A percentile compares a stretch with the other conserved stretches of the same genome.
Conservation (phyloP, 768 basidiomycete species). For the Pisolithus marmoratus region DNA sequence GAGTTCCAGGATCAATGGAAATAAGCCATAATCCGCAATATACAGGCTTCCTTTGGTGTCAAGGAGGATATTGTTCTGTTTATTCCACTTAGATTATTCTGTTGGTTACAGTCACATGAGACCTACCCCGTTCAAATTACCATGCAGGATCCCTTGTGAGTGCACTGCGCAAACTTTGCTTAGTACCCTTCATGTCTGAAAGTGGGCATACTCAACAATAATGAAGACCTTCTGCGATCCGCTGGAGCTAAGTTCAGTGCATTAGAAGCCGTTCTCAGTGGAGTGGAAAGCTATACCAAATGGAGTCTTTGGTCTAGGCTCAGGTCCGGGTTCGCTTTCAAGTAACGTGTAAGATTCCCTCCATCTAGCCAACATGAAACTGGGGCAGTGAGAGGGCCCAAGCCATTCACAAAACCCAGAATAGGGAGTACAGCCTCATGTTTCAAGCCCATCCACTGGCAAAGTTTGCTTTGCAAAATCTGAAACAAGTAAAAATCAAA, state of each 20-base stretch:
- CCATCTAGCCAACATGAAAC: slow-evolving; percentile 31
- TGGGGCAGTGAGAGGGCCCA: slow-evolving; percentile 27
- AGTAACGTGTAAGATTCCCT: slow-evolving; percentile 21
- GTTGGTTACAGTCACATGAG: background rate
- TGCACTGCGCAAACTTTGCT: background rate
- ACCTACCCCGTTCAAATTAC: slow-evolving; percentile 40
- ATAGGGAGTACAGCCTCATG: slow-evolving; percentile 25
- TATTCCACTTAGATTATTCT: background rate
- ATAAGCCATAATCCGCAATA: slow-evolving; percentile 34
- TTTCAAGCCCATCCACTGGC: slow-evolving; percentile 22
- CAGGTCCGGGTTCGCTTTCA: slow-evolving; percentile 12
- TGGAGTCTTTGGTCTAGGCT: background rate
- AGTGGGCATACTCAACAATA: slow-evolving; percentile 7
- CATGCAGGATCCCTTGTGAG: slow-evolving; percentile 33
- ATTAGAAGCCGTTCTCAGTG: background rate
- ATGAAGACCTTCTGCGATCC: slow-evolving; percentile 12
- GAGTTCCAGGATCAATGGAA: slow-evolving; percentile 22
- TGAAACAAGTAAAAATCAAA: background rate
- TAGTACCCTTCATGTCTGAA: background rate
- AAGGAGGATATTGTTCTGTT: slow-evolving; percentile 34
- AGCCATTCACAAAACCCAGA: slow-evolving; percentile 3
- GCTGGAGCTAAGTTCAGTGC: background rate
- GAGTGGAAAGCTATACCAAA: slow-evolving; percentile 10
- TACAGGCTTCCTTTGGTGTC: slow-evolving; percentile 24
- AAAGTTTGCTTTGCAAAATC: slow-evolving; percentile 13